Base-by-base conservation (phyloP, 176 grass and related monocot species). In the Neostapfia colusana region DNA sequence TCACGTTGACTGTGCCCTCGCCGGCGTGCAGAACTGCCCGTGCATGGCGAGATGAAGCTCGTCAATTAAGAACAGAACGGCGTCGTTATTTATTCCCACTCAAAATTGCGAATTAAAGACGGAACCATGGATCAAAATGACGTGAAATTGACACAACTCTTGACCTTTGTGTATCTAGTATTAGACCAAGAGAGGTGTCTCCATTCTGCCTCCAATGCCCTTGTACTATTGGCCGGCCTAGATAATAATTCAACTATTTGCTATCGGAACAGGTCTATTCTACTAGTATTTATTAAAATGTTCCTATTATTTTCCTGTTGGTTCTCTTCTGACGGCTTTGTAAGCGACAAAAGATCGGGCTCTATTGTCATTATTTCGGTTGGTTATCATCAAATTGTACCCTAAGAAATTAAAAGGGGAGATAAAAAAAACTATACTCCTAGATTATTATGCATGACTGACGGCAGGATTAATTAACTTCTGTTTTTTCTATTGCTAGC, bases 1-100 rank as follows among this genome's bases (percentile, higher is more conserved):
- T 17, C 15, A 49, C 46, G 4, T 49, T 17, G 70, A 38, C 88
- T 88, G 93, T 81, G 81, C 81, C 86, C 38, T 81, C 58, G 59
- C 94, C 94, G 39, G 82, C 86, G 6, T 94, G 44, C 57, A 98
- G 25, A 58, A 86, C 95, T 97, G 61, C 27, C 0, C 93, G 61
- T 18, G 0, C 17, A n/a, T 38, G 84, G 0, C 7, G 55, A 58
- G 34, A 54, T 7, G 4, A 26, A 45, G 12, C 4, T 36, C 2
- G 36, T 42, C 24, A 21, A n/a, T n/a, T n/a, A n/a, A n/a, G n/a
- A n/a, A 13, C 15, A 18, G 31, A 31, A 31, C 3, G 31, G 3
- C 31, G 3, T 31, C 31, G 3, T 31, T 3, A 3, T 31, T 31
- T 3, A 31, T n/a, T n/a, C n/a, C n/a, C 31, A 31, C 31, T 2